phyloP scores from a whole-genome alignment of 1,284 basidiomycete genomes.

The Xerocomus amazonicus region DNA sequence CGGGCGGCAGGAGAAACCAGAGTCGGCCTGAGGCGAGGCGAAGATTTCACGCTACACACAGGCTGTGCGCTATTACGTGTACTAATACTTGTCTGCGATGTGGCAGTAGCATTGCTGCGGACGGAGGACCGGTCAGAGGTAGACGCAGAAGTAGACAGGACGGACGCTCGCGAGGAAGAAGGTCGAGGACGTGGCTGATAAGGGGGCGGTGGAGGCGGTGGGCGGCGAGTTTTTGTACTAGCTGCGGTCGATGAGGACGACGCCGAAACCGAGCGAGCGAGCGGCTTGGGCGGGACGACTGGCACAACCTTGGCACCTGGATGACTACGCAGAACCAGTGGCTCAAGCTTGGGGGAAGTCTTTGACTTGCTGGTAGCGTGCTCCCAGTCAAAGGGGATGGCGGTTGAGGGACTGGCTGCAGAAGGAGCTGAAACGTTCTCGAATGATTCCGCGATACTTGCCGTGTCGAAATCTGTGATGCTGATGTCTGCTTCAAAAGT shows the following conservation, averaged over 20 bases:
- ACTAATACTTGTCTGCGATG: conserved; percentile 45
- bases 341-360: conserved; percentile 32
- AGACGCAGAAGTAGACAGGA: conserved; percentile 38
- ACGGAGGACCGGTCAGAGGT: conserved; percentile 63
- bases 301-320: conserved; percentile 28
- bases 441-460: conserved; percentile 65
- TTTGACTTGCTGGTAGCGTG: conserved; percentile 32
- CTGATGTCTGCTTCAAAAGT: conserved; percentile 42
- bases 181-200: conserved; percentile 30
- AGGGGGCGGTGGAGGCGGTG: conserved; percentile 35
- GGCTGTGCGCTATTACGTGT: conserved; percentile 31
- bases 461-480: conserved; percentile 44
- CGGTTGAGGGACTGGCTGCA: conserved; percentile 42
- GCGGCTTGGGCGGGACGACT: conserved; percentile 31
- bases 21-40: conserved; percentile 46
- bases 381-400: conserved; percentile 44
- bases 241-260: conserved; percentile 32
- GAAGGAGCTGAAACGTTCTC: conserved; percentile 58
- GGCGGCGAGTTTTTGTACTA: conserved; percentile 31
- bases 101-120: conserved; percentile 46
- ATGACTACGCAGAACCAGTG: conserved; percentile 57
- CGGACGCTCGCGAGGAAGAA: conserved; percentile 39
- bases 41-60: conserved; percentile 19
- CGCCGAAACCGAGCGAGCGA: conserved; percentile 30
- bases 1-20: conserved; percentile 63